These are phyloP conservation scores for Arabidopsis thaliana DNA, from an alignment of 345 rosid genomes.

Conservation along the genomic window TAIR10.1 NC_003076.8:4453501-4454000, in stretches of 20 bases:
- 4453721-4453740: slow-evolving; percentile 87
- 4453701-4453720: slow-evolving; percentile 93
- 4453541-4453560: slow-evolving; percentile 87
- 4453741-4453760: slow-evolving; percentile 96
- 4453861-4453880: slow-evolving; percentile 62
- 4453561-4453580: slow-evolving; percentile 85
- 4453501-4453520: slow-evolving; percentile 62
- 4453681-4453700: slow-evolving; percentile 98
- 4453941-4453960: slow-evolving; percentile 44
- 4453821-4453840: slow-evolving; percentile 74
- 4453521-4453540: slow-evolving; percentile 77
- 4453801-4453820: slow-evolving; percentile 69
- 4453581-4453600: slow-evolving; percentile 75
- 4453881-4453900: slow-evolving; percentile 57
- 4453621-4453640: slow-evolving; percentile 41
- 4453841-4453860: slow-evolving; percentile 88
- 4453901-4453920: slow-evolving; percentile 77
- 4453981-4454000: slow-evolving; percentile 60
- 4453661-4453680: slow-evolving; percentile 72
- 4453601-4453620: slow-evolving; percentile 68
- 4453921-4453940: slow-evolving; percentile 53
- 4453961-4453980: slow-evolving; percentile 58
- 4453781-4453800: slow-evolving; percentile 71
- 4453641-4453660: slow-evolving; percentile 61
- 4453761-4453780: slow-evolving; percentile 98